These are phyloP conservation scores for Ilex paraguariensis DNA, from an alignment of 305 asterid species.

Conservation along the genomic window DNA sequence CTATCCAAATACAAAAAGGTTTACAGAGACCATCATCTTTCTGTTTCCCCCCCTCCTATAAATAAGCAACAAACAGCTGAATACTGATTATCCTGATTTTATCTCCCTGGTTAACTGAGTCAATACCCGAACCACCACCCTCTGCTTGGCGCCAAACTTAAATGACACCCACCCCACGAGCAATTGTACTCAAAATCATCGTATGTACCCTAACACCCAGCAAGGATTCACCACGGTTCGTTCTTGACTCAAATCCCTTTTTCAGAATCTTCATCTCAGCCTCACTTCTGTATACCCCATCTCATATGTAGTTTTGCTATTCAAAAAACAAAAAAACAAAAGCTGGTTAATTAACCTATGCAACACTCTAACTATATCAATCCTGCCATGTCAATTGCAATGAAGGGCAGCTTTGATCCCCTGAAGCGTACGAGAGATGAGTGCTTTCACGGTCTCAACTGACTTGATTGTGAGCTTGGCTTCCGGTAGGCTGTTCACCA, in stretches of 20 bases:
- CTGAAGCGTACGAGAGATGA: conserved; percentile 50
- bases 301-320: background rate
- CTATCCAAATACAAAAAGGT: too few relatives aligned
- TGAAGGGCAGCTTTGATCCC: conserved; percentile 51
- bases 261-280: conserved; percentile 1
- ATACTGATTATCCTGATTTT: background rate
- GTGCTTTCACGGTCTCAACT: conserved; percentile 50
- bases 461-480: conserved; percentile 65
- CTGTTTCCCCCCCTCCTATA: too few relatives aligned
- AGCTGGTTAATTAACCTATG: background rate
- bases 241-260: conserved; percentile 64
- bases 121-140: conserved; percentile 76
- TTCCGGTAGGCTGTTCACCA: conserved; percentile 44
- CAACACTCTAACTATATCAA: background rate
- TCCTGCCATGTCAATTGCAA: conserved; percentile 18
- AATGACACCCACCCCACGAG: too few relatives aligned
- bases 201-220: conserved; percentile 2
- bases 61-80: too few relatives aligned
- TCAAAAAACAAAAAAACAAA: conserved; percentile 1
- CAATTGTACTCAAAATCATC: too few relatives aligned
- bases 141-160: conserved; percentile 1
- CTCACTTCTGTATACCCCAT: background rate
- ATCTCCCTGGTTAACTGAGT: conserved; percentile 33
- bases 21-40: too few relatives aligned
- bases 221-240: conserved; percentile 50